Base-by-base conservation (phyloP, 768 basidiomycete species). In the Lyophyllum shimeji region DNA sequence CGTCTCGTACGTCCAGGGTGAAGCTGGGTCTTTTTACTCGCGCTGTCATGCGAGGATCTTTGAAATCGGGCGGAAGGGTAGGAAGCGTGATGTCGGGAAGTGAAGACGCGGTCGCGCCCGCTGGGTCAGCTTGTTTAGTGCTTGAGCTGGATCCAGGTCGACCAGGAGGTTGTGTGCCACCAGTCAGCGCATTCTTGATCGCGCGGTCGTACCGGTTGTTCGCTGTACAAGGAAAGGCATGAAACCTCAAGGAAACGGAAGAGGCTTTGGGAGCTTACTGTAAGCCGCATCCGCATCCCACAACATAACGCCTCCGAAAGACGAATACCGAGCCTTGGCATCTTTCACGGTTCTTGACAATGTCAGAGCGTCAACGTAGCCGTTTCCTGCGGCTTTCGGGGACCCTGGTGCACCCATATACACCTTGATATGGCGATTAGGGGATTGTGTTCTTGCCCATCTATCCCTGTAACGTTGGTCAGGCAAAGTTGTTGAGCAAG, bases 361-460 rank as follows among this genome's bases (percentile, higher is more conserved):
- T 1, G 77, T 76, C 9, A 67, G 65, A 15, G 74, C 71, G 54
- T 74, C 69, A 27, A 82, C 80, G 62, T 80, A 86, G 20, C 83
- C 83, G 37, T 75, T 69, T 7, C 77, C 79, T 9, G 83, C 83
- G 3, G 83, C 82, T 15, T 68, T 68, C 4, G 76, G 60, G 7
- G 81, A 72, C 4, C 75, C 85, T 9, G 85, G 83, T 9, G 81
- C 82, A 50, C 84, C 84, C 23, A 86, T 71, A 64, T 78, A 86
- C 34, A 85, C 72, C 65, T 86, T 86, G 58, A 86, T 76, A 59
- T 83, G 72, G 50, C 61, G 66, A 67, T 86, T 86, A 5, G 78
- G 73, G n/a, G 84, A 84, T 42, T 71, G 69, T 5, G 75, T 82
- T 67, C 77, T 80, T 2, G 86, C 84, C 84, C 84, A 87, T 60